These are phyloP conservation scores for Verticillium dahliae DNA, from an alignment of 2,329 filamentous ascomycete species.

Conservation along the genomic window DNA sequence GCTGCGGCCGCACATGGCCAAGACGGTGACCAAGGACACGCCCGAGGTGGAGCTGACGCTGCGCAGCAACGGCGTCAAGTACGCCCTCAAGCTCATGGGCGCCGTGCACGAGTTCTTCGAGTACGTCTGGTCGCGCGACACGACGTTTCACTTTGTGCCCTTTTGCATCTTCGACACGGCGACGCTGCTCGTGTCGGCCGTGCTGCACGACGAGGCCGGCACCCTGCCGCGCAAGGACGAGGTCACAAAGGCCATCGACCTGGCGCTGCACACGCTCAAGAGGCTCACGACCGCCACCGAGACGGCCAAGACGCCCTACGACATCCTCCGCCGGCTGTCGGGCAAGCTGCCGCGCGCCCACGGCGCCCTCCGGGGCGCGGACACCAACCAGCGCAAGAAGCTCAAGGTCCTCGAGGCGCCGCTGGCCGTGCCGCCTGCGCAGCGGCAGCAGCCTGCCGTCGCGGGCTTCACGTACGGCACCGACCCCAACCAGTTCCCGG, in stretches of 20 bases:
- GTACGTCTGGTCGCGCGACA: slow-evolving; percentile 36
- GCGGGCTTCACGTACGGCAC: slow-evolving; percentile 1
- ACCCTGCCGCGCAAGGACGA: slow-evolving; percentile 32
- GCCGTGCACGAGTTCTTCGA: slow-evolving; percentile 33
- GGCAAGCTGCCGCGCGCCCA: not conserved
- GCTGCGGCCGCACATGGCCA: not conserved
- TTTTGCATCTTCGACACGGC: slow-evolving; percentile 46
- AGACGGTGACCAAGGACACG: not conserved
- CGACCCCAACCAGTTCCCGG: slow-evolving; percentile 1
- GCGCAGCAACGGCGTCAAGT: slow-evolving; percentile 27
- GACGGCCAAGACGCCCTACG: slow-evolving; percentile 23
- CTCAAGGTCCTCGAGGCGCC: slow-evolving; percentile 2
- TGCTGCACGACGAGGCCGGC: slow-evolving; percentile 40
- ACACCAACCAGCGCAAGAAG: slow-evolving; percentile 7
- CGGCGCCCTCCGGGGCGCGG: not conserved
- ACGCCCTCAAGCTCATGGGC: slow-evolving; percentile 34
- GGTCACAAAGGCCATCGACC: slow-evolving; percentile 29
- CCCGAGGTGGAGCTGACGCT: not conserved
- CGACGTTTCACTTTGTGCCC: slow-evolving; percentile 41
- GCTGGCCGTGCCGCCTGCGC: not conserved
- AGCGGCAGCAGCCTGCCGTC: not conserved
- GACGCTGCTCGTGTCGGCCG: slow-evolving; percentile 41
- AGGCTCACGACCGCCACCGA: slow-evolving; percentile 21
- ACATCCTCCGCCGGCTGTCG: slow-evolving; percentile 16
- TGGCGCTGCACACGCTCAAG: slow-evolving; percentile 25